A percentile compares a stretch with the other conserved stretches of the same genome.
Conservation (phyloP, 805 yeast species). For the Nakazawaea anatomiae region DNA sequence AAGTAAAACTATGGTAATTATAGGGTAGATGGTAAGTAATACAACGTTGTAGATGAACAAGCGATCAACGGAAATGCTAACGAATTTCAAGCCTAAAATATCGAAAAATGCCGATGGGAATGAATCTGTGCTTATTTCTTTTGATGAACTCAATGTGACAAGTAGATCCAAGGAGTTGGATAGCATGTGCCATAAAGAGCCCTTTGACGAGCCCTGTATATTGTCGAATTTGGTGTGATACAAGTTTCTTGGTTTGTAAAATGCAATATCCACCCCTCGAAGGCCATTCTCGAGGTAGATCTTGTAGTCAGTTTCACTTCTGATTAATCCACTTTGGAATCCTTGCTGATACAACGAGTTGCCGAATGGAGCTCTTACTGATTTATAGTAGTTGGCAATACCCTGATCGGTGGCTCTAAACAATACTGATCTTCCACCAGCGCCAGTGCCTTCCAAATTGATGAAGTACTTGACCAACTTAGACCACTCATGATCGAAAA, state of each 20-base stretch:
- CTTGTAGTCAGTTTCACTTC: conserved; percentile 82
- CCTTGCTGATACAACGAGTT: conserved; percentile 81
- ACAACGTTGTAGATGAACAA: conserved; percentile 48
- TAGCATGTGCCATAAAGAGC: conserved; percentile 82
- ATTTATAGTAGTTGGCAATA: conserved; percentile 50
- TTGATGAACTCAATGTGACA: conserved; percentile 34
- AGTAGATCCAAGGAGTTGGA: conserved; percentile 61
- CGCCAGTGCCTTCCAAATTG: conserved; percentile 90
- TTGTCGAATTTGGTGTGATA: conserved; percentile 79
- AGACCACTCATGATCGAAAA: conserved; percentile 70
- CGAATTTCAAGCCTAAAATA: conserved; percentile 50
- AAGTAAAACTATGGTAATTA: conserved; percentile 38
- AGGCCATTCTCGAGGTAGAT: conserved; percentile 63
- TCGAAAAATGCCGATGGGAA: conserved; percentile 60
- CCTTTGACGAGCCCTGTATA: conserved; percentile 55
- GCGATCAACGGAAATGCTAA: conserved; percentile 43
- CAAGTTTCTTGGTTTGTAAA: conserved; percentile 75
- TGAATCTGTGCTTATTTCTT: conserved; percentile 25
- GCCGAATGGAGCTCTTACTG: conserved; percentile 67
- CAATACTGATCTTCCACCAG: conserved; percentile 78
- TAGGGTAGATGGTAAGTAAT: conserved; percentile 49
- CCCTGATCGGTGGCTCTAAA: conserved; percentile 82
- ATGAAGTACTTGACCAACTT: conserved; percentile 55
- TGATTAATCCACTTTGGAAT: conserved; percentile 63
- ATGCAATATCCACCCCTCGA: conserved; percentile 87